A percentile compares a stretch with the other conserved stretches of the same genome.
Evolutionary conservation across 345 rosid genomes (phyloP).

Genomic region (Lagerstroemia speciosa): DNA sequence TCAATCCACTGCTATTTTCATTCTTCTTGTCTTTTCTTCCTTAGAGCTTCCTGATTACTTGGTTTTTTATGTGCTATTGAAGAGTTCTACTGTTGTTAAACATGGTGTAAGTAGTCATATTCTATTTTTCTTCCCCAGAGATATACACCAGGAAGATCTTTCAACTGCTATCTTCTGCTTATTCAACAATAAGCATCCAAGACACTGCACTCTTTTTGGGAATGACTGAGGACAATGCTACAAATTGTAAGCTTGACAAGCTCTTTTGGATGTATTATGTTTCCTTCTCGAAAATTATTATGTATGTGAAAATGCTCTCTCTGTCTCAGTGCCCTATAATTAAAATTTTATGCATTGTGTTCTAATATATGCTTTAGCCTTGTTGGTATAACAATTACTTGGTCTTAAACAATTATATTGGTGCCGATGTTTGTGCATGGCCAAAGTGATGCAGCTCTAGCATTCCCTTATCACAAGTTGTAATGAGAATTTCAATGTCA

Average conservation of each 20-base stretch:
- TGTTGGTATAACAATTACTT: not conserved
- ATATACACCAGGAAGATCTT: constrained; percentile 74
- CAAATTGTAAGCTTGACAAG: constrained; percentile 44
- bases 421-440: not conserved
- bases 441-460: not conserved
- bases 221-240: constrained; percentile 73
- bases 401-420: not conserved
- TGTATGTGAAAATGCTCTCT: not conserved
- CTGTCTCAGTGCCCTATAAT: not conserved
- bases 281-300: not conserved
- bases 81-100: not conserved
- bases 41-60: not conserved
- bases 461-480: not conserved
- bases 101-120: not conserved
- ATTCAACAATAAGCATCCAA: constrained; percentile 62
- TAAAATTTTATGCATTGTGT: not conserved
- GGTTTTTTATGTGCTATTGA: not conserved
- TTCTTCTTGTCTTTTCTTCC: not conserved
- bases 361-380: not conserved
- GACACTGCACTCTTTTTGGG: constrained; percentile 80
- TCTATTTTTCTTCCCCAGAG: constrained; percentile 35
- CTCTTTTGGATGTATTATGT: not conserved
- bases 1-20: not conserved
- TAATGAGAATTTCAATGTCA: not conserved
- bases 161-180: constrained; percentile 67